Evolutionary conservation across 352 stramenopile genomes (phyloP).

Genomic region (Labyrinthula sp.): DNA sequence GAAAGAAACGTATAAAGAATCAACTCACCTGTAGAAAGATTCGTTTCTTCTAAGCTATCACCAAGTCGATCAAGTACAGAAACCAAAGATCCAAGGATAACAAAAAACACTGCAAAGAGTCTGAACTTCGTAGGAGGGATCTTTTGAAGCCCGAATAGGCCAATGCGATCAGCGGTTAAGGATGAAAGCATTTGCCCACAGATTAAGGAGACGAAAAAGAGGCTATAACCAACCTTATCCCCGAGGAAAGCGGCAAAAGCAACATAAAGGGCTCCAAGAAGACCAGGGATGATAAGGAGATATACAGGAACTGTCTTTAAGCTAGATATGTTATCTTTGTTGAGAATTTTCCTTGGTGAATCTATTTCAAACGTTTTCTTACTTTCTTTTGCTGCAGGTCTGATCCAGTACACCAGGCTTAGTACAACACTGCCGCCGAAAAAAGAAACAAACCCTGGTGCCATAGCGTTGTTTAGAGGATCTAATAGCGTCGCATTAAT

Average conservation of each 20-base stretch:
- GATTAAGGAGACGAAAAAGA: slow-evolving; percentile 17
- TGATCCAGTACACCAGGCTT: no score
- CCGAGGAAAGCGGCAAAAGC: slow-evolving; percentile 12
- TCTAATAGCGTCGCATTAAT: no score
- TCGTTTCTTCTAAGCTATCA: no score
- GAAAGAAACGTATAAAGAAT: slow-evolving; percentile 6
- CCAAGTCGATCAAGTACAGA: slow-evolving; percentile 15
- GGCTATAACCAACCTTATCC: slow-evolving; percentile 3
- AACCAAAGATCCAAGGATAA: slow-evolving; percentile 9
- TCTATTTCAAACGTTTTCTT: no score
- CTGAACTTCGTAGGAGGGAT: slow-evolving; percentile 2
- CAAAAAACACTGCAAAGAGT: slow-evolving; percentile 4
- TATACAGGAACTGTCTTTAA: no score
- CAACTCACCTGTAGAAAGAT: not conserved
- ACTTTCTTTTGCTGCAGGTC: no score
- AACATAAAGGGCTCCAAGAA: slow-evolving; percentile 13
- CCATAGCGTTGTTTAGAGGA: no score
- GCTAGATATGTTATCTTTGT: no score
- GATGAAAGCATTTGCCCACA: slow-evolving; percentile 6
- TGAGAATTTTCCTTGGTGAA: no score
- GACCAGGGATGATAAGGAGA: not conserved
- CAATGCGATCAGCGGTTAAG: slow-evolving; percentile 14
- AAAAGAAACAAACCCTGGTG: no score
- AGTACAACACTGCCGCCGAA: no score
- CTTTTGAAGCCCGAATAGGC: slow-evolving; percentile 5